phyloP scores from a whole-genome alignment of 129 eudicot genomes.

The Flaveria bidentis region DNA sequence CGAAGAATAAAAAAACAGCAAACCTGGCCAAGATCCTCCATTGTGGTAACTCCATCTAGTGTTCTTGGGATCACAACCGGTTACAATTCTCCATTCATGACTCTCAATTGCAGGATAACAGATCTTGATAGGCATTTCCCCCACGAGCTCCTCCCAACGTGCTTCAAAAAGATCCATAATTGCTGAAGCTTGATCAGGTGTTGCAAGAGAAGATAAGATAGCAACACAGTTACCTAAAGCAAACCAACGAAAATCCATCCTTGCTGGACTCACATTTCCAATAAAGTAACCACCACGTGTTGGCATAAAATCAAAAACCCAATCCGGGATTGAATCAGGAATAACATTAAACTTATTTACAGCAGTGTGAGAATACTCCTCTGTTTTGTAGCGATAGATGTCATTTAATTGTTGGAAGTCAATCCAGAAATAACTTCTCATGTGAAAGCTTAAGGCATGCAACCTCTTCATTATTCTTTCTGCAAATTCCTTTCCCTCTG shows the following conservation, averaged over 20 bases:
- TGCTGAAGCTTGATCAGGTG: constrained; percentile 80
- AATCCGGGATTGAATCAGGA: constrained; percentile 20
- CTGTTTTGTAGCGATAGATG: constrained; percentile 53
- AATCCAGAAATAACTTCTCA: constrained; percentile 77
- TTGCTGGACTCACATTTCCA: constrained; percentile 80
- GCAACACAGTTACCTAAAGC: constrained; percentile 78
- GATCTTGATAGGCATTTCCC: constrained; percentile 78
- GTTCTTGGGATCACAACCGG: constrained; percentile 18
- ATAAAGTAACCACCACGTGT: constrained; percentile 54
- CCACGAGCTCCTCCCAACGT: constrained; percentile 84
- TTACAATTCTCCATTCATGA: constrained; percentile 71
- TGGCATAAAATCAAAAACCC: constrained; percentile 21
- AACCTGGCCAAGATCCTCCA: constrained; percentile 95
- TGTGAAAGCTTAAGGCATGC: constrained; percentile 25
- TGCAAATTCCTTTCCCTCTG: constrained; percentile 13
- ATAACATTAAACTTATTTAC: constrained; percentile 40
- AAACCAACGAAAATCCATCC: constrained; percentile 86
- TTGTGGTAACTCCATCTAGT: constrained; percentile 56
- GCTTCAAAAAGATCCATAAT: constrained; percentile 81
- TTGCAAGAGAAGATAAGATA: constrained; percentile 70
- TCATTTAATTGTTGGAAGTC: constrained; percentile 71
- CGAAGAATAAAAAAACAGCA: background rate
- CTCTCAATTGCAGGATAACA: constrained; percentile 69
- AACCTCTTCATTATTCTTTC: constrained; percentile 21
- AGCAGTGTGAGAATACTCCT: constrained; percentile 71